phyloP scores from a whole-genome alignment of 257 asterid genomes.

The Nicotiana attenuata region DNA sequence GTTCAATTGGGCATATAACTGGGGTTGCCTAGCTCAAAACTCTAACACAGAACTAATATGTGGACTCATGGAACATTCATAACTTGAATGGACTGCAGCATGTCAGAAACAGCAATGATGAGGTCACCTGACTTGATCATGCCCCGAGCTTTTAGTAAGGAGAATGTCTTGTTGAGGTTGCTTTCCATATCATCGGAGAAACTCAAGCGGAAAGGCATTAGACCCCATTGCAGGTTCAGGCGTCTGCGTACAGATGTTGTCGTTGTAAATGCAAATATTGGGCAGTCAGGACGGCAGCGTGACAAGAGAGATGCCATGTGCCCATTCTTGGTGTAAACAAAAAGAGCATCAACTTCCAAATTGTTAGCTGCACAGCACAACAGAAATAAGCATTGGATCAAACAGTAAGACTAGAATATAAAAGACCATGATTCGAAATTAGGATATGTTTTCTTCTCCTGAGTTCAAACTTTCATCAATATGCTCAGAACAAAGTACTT shows the following conservation, averaged over 20 bases:
- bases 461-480: neutral
- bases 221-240: conserved; percentile 94
- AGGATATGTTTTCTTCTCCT: neutral
- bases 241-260: conserved; percentile 84
- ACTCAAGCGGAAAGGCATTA: conserved; percentile 87
- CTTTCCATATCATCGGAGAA: conserved; percentile 93
- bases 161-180: conserved; percentile 88
- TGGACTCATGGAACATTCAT: conserved; percentile 77
- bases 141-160: conserved; percentile 86
- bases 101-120: conserved; percentile 90
- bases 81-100: conserved; percentile 96
- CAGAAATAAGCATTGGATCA: conserved; percentile 10
- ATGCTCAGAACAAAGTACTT: neutral
- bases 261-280: conserved; percentile 85
- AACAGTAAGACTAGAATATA: conserved; percentile 2
- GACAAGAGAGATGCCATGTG: conserved; percentile 98
- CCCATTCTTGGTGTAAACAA: conserved; percentile 82
- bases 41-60: neutral
- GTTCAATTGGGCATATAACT: neutral
- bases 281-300: conserved; percentile 97
- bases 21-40: conserved; percentile 5
- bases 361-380: conserved; percentile 69
- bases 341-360: conserved; percentile 87
- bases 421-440: neutral
- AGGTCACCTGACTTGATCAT: conserved; percentile 93